These are phyloP conservation scores for Senna siamea DNA, from an alignment of 306 rosid genomes.

Conservation along the genomic window DNA sequence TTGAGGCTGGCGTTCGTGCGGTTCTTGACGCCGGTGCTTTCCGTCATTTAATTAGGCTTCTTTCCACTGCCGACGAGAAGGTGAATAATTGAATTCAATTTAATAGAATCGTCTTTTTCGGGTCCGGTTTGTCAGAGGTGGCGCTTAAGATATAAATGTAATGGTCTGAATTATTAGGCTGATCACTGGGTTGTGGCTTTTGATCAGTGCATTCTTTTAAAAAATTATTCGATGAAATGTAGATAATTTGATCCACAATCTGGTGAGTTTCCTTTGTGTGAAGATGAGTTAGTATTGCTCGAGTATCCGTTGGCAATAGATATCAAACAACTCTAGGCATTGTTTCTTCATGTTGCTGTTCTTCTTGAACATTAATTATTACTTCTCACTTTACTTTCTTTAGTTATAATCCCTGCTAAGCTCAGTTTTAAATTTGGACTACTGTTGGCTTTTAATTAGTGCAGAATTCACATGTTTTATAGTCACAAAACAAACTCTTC, in stretches of 20 bases:
- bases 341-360: too few species aligned
- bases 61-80: constrained; percentile 73
- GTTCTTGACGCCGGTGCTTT: constrained; percentile 82
- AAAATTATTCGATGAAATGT: not conserved
- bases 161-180: constrained; percentile 8
- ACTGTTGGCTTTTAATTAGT: not conserved
- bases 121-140: constrained; percentile 18
- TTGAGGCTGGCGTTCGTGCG: constrained; percentile 86
- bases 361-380: not conserved
- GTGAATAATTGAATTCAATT: constrained; percentile 40
- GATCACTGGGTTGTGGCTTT: not conserved
- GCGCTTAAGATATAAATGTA: not conserved
- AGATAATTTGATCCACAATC: constrained; percentile 20
- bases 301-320: not conserved
- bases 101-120: constrained; percentile 6
- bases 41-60: constrained; percentile 63
- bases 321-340: not conserved
- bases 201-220: not conserved
- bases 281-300: not conserved
- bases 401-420: not conserved
- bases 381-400: not conserved
- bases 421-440: not conserved
- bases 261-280: constrained; percentile 8
- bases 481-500: not conserved
- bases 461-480: not conserved